Base-by-base conservation (phyloP, 2,329 filamentous ascomycete genomes). In the Epichloe bromicola region DNA sequence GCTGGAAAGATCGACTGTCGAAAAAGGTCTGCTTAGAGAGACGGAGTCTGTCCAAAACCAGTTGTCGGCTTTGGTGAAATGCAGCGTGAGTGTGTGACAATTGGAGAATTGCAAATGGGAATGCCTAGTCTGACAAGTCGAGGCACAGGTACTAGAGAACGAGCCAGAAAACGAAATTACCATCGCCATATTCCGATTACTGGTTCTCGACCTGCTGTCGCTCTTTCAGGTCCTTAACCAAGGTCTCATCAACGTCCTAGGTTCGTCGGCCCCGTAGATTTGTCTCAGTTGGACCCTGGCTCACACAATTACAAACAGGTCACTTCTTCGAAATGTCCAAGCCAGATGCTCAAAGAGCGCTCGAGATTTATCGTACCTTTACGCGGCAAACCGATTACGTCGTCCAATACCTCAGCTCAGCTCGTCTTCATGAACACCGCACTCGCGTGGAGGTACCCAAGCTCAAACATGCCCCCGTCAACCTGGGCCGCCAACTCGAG, bases 261-360 rank as follows among this genome's bases (percentile, higher is more conserved):
- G 91, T 94, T 73, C 57, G 80, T 63, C 49, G 42, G 20, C 12
- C 40, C 11, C 4, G 19, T n/a, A 11, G 17, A 5, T 6, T 41
- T 53, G 55, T 54, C 53, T 55, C 51, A 51, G 38, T 36, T 40
- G 26, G 43, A 42, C 37, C 20, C 19, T 17, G 46, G 51, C 30
- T 56, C 54, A 53, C 50, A 37, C 47, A 51, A 55, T 62, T 50
- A 49, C 53, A 61, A 64, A 23, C 34, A 94, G 89, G 93, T 60
- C 88, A 94, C 67, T 98, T 97, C 68, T 98, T 98, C 61, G 93
- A 98, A 70, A 91, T 98, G 85, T 96, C 93, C 48, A 88, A 87
- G 62, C 78, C 87, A 26, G 93, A 98, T 67, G 94, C 93, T 53
- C 88, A 96, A 66, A 80, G 90, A 56, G 89, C 93, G 52, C 81